phyloP scores from a whole-genome alignment of 192 early-diverging fungal genomes.

The Linnemannia exigua region DNA sequence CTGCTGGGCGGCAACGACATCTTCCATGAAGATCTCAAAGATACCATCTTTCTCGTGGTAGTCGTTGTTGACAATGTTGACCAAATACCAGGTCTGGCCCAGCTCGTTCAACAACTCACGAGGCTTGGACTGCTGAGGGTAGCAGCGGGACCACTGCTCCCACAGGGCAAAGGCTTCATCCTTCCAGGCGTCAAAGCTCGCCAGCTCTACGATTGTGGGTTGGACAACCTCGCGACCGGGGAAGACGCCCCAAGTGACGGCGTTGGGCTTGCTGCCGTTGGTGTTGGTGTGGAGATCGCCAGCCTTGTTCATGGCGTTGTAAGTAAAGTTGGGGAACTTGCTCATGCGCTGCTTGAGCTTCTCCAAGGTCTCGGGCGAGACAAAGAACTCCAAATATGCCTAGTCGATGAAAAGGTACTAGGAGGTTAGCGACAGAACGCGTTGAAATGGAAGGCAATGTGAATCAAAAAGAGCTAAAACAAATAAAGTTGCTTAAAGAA shows the following conservation, averaged over 20 bases:
- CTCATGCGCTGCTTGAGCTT: constrained; percentile 71
- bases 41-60: constrained; percentile 79
- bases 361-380: constrained; percentile 78
- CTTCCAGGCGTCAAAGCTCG: constrained; percentile 96
- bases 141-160: constrained; percentile 87
- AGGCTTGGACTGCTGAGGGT: constrained; percentile 62
- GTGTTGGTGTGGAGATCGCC: constrained; percentile 93
- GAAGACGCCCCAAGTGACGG: constrained; percentile 99
- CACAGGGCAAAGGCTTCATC: constrained; percentile 97
- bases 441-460: neutral
- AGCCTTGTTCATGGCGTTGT: constrained; percentile 90
- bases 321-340: constrained; percentile 79
- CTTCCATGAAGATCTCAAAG: constrained; percentile 73
- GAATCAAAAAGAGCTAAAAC: neutral
- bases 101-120: constrained; percentile 68
- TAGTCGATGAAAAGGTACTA: neutral
- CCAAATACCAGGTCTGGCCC: constrained; percentile 84
- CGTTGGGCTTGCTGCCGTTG: constrained; percentile 84
- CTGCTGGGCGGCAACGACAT: constrained; percentile 10
- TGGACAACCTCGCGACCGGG: constrained; percentile 97
- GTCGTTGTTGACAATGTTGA: constrained; percentile 97
- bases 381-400: constrained; percentile 97
- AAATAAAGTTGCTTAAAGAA: neutral
- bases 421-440: neutral
- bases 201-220: constrained; percentile 93